Evolutionary conservation across 805 yeast species (phyloP).

Genomic region (Saccharomyces eubayanus): DNA sequence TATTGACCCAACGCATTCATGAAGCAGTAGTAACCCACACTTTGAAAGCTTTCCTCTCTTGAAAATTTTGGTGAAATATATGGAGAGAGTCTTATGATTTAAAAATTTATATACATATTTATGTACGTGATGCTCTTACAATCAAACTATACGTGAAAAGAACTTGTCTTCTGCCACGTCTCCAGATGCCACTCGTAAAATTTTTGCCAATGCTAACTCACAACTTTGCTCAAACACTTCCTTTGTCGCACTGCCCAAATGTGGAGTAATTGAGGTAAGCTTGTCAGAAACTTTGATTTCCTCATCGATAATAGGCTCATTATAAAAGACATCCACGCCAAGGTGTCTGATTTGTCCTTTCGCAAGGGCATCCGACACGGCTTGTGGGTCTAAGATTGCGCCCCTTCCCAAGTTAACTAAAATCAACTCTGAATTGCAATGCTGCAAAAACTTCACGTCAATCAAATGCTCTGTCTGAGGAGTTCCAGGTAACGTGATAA

Average conservation of each 20-base stretch:
- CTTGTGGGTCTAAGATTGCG: conserved; percentile 42
- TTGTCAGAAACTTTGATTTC: conserved; percentile 16
- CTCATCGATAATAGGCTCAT: conserved; percentile 40
- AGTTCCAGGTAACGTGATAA: conserved; percentile 51
- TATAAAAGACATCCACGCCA: conserved; percentile 53
- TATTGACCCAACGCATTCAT: not conserved
- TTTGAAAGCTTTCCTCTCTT: not conserved
- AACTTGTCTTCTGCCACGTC: not conserved
- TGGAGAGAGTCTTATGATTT: too few species aligned
- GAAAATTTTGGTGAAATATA: not conserved
- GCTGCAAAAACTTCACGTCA: conserved; percentile 34
- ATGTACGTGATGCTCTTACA: not conserved
- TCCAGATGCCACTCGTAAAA: conserved; percentile 8
- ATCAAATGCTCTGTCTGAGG: conserved; percentile 44
- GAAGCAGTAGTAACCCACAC: not conserved
- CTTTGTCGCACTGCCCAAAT: conserved; percentile 50
- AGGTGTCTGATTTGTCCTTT: conserved; percentile 43
- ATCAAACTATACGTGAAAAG: conserved; percentile 3
- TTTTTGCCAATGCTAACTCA: conserved; percentile 21
- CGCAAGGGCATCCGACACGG: conserved; percentile 37
- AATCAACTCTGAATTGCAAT: conserved; percentile 17
- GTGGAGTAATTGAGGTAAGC: conserved; percentile 52
- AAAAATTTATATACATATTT: not conserved
- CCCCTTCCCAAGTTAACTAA: conserved; percentile 59
- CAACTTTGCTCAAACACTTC: conserved; percentile 40